These are phyloP conservation scores for Neofusicoccum sp. DNA, from an alignment of 2,329 filamentous ascomycete species.

Conservation along the genomic window DNA sequence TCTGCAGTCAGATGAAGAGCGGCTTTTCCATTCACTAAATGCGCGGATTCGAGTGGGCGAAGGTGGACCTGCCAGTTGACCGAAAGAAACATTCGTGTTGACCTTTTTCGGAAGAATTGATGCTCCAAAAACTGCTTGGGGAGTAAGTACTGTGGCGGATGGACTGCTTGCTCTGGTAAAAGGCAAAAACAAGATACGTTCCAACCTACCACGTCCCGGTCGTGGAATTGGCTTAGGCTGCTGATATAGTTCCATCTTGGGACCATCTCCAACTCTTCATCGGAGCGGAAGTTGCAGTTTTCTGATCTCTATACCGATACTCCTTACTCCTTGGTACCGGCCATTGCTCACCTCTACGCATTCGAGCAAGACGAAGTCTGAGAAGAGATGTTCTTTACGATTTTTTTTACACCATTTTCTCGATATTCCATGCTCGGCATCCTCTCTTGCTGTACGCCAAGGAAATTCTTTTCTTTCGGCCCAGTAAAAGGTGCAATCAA, in stretches of 20 bases:
- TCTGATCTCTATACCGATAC: not conserved
- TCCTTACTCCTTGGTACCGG: no score
- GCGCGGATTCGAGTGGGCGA: no score
- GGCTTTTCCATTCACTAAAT: no score
- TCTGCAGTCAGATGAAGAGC: no score
- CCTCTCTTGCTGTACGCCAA: no score
- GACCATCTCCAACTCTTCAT: not conserved
- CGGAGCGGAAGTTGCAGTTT: not conserved
- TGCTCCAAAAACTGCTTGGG: not conserved
- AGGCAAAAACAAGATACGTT: not conserved
- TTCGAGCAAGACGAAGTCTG: no score
- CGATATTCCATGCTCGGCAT: no score
- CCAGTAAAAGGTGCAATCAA: not conserved
- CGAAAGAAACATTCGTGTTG: no score
- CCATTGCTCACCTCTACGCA: no score
- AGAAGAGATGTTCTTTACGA: no score
- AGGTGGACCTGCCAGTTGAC: no score
- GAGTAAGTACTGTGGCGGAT: not conserved
- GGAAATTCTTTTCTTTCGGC: not conserved
- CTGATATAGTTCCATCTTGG: not conserved
- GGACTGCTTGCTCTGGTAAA: not conserved
- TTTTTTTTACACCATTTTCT: no score
- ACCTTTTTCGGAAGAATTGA: not conserved
- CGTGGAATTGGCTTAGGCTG: not conserved
- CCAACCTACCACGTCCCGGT: constrained; percentile 3